Conservation (phyloP, 2,329 filamentous ascomycete species). For the Zopfia rhizophila region DNA sequence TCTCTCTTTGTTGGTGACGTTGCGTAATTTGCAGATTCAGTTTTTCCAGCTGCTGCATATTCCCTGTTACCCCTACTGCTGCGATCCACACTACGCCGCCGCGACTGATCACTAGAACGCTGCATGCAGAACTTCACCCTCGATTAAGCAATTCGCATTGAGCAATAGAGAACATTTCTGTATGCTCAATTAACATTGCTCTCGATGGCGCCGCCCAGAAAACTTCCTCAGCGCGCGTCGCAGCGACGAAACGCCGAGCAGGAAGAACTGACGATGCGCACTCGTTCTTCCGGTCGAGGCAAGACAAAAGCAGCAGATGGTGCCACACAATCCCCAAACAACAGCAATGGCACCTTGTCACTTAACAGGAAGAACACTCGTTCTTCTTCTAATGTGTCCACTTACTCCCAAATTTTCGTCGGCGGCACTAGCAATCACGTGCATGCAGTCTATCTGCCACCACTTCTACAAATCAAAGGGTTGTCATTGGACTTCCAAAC, state of each 20-base stretch:
- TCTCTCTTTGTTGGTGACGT: slow-evolving; percentile 12
- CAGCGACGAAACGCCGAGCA: slow-evolving; percentile 42
- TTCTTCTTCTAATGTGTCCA: slow-evolving; percentile 48
- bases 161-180: slow-evolving; percentile 14
- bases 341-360: slow-evolving; percentile 32
- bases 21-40: slow-evolving; percentile 30
- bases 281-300: slow-evolving; percentile 44
- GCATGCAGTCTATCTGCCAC: slow-evolving; percentile 44
- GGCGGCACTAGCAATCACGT: slow-evolving; percentile 34
- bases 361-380: slow-evolving; percentile 47
- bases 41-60: slow-evolving; percentile 29
- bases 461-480: slow-evolving; percentile 47
- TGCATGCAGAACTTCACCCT: slow-evolving; percentile 34
- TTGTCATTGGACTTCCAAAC: slow-evolving; percentile 45
- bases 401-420: slow-evolving; percentile 35
- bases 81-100: slow-evolving; percentile 47
- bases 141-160: slow-evolving; percentile 25
- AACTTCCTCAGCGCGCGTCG: slow-evolving; percentile 39
- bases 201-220: slow-evolving; percentile 39
- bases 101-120: slow-evolving; percentile 23
- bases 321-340: slow-evolving; percentile 33
- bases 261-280: slow-evolving; percentile 46
- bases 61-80: slow-evolving; percentile 44
- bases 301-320: slow-evolving; percentile 41
- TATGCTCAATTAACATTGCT: slow-evolving; percentile 4